Evolutionary conservation across 352 stramenopile genomes (phyloP), one percentile per base, ranked within the genome.

Genomic region (Phytophthora gonapodyides): DNA sequence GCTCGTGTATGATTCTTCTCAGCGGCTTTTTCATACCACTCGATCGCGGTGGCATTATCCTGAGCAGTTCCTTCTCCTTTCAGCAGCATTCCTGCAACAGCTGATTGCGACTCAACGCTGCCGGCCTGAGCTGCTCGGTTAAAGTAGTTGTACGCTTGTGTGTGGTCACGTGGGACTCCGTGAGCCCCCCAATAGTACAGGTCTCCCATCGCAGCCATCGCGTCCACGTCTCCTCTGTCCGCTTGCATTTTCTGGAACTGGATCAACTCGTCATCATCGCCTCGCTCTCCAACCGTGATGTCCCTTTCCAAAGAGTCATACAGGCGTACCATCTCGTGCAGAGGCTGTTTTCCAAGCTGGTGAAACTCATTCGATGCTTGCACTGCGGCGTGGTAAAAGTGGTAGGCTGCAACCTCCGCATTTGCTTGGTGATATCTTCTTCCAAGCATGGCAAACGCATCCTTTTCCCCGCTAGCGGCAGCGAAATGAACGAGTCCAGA

Each of bases 101-200:
- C 88, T 19, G 81, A 84, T 67, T 91, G 80, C 0, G 78, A 64
- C 24, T 67, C 67, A 1, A 80, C 67, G 45, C 96, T 68, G 0
- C 83, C 88, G 21, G 62, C 63, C 15, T 76, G 21, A 2, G 88
- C 90, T 15, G 91, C 91, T 37, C 73, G 63, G 13, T 80, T 43
- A 55, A 93, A 97, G 57, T 96, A 97, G 2, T 61, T 40, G 30
- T 83, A 84, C 21, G 90, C 90, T 7, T 75, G 75, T 12, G 40
- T 42, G 16, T 97, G 88, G 45, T 97, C 80, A 15, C 89, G 78
- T 0, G 54, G 21, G 8, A 97, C 41, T 3, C 91, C 91, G 11
- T 85, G 77, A 5, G 82, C 76, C 4, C 90, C 91, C 83, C 88
- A 97, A 57, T 97, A 97, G 46, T 95, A 94, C 15, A 97, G 54